Conservation (phyloP, 495 filamentous ascomycete species). For the Lepidopterella palustris region DNA sequence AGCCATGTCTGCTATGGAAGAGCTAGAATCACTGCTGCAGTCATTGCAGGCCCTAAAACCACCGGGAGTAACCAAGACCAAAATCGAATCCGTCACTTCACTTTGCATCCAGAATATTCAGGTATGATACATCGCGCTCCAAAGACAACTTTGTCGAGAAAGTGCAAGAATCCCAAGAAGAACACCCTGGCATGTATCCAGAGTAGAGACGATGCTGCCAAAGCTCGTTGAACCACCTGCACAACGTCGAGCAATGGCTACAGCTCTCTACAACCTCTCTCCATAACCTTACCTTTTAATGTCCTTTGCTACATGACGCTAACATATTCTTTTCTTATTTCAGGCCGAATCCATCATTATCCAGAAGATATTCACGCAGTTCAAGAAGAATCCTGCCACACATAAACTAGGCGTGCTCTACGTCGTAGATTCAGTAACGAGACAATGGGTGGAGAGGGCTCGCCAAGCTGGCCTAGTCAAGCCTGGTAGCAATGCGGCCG, state of each 20-base stretch:
- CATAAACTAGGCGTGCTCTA: constrained; percentile 99
- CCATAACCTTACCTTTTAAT: too few species aligned
- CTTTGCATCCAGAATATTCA: constrained; percentile 87
- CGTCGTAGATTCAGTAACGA: constrained; percentile 99
- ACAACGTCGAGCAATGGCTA: too few species aligned
- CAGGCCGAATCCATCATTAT: constrained; percentile 94
- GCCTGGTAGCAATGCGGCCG: constrained; percentile 59
- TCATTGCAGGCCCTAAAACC: constrained; percentile 86
- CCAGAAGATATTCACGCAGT: constrained; percentile 92
- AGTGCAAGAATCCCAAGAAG: background rate
- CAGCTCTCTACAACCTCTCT: too few species aligned
- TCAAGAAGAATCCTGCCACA: constrained; percentile 89
- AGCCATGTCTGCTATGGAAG: constrained; percentile 76
- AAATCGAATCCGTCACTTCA: constrained; percentile 76
- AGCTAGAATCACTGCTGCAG: constrained; percentile 83
- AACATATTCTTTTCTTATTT: constrained; percentile 12
- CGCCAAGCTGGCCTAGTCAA: constrained; percentile 75
- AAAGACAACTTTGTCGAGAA: background rate
- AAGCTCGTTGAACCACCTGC: too few species aligned
- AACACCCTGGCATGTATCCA: too few species aligned
- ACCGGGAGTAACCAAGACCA: constrained; percentile 85
- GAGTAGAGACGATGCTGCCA: too few species aligned
- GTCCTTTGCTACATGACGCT: too few species aligned
- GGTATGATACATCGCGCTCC: constrained; percentile 56
- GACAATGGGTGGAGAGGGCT: constrained; percentile 95